Evolutionary conservation across 768 basidiomycete genomes (phyloP), one percentile per base, ranked within the genome.

Genomic region (Mycena metata): DNA sequence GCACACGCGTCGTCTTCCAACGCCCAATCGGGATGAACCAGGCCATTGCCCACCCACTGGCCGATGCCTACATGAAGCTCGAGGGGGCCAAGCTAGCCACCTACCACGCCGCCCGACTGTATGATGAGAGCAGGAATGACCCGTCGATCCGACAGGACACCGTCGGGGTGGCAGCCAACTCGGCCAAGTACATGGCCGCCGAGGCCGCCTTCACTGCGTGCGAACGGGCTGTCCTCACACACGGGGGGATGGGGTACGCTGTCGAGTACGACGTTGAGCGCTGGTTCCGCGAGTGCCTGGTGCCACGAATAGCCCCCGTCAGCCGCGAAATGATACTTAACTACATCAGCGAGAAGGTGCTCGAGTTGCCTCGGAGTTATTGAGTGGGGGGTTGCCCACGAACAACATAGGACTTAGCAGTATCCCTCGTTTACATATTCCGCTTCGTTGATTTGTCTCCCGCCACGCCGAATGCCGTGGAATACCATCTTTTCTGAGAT

Each of bases 291-390:
- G 72, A 73, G 35, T 64, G 66, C 39, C 56, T 73, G 24, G 69
- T 73, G 8, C 72, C 72, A 17, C 60, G 72, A 7, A 73, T 73
- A 23, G 72, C 72, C n/a, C 72, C 72, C 10, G 69, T 73, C 19
- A 70, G 69, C 21, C 60, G 72, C 3, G 72, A 73, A 64, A 73
- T 73, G 72, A 70, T 73, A 16, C 36, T 73, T 39, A 70, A 68
- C 33, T 69, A 65, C 26, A 51, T 69, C 35, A 51, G 63, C 45
- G 69, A 69, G 59, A 65, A 61, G 41, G 69, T 61, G 17, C 30
- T 69, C 46, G 52, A 61, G 33, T 36, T 69, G 35, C 69, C 69
- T 26, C 49, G 69, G 3, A 69, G 69, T 35, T 69, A 69, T 16
- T 69, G 30, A 30, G 30, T 30, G 30, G 6, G 30, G 3, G 30